Conservation (phyloP, 1,284 basidiomycete species). For the Lentinula novae-zelandiae region DNA sequence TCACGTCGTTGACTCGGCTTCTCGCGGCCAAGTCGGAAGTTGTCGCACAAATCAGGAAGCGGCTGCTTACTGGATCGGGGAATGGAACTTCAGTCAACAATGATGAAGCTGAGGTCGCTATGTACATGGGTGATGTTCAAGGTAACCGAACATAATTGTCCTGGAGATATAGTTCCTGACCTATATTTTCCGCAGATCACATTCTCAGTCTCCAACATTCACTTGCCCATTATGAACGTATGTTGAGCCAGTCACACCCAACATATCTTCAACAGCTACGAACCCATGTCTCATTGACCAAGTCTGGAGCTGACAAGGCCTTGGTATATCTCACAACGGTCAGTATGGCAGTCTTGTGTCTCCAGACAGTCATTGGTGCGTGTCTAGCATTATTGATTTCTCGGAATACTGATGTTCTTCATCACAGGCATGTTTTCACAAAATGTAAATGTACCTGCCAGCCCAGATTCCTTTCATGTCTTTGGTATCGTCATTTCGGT, state of each 20-base stretch:
- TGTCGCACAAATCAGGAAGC: slow-evolving; percentile 76
- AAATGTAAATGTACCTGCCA: slow-evolving; percentile 49
- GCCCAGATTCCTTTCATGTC: slow-evolving; percentile 21
- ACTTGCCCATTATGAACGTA: slow-evolving; percentile 85
- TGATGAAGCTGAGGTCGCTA: slow-evolving; percentile 66
- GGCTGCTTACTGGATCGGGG: slow-evolving; percentile 48
- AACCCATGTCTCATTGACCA: slow-evolving; percentile 56
- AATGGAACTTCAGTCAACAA: slow-evolving; percentile 34
- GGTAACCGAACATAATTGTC: slow-evolving; percentile 42
- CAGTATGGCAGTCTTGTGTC: slow-evolving; percentile 66
- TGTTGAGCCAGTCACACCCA: slow-evolving; percentile 85
- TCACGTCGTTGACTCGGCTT: slow-evolving; percentile 78
- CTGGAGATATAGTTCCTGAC: background rate
- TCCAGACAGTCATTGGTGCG: slow-evolving; percentile 65
- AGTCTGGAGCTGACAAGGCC: slow-evolving; percentile 62
- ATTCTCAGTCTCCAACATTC: slow-evolving; percentile 86
- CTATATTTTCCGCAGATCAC: slow-evolving; percentile 60
- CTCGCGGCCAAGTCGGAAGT: slow-evolving; percentile 84
- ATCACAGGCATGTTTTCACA: slow-evolving; percentile 57
- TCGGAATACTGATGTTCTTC: background rate
- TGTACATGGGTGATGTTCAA: slow-evolving; percentile 92
- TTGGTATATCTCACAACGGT: slow-evolving; percentile 68
- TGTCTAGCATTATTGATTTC: background rate
- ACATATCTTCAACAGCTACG: slow-evolving; percentile 81
- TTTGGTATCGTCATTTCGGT: slow-evolving; percentile 45